Evolutionary conservation across 2,329 filamentous ascomycete species (phyloP).

Genomic region (Colletotrichum coccodes): DNA sequence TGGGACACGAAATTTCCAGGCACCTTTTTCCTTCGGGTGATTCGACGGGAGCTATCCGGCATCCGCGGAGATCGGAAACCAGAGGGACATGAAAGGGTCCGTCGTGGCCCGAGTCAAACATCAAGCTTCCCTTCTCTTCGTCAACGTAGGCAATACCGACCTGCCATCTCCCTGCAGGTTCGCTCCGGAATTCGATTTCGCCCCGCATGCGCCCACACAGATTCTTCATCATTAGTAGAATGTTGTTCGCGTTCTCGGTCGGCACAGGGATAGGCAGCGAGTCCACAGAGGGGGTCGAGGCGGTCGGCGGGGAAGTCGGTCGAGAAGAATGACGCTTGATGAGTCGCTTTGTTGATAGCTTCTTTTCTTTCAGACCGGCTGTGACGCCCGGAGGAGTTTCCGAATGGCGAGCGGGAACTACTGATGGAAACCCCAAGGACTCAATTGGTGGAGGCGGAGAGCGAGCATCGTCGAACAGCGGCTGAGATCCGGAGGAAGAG

Average conservation of each 20-base stretch:
- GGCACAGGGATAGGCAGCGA: constrained; percentile 68
- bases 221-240: constrained; percentile 80
- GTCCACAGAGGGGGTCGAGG: constrained; percentile 63
- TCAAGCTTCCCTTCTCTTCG: constrained; percentile 77
- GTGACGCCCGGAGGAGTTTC: constrained; percentile 34
- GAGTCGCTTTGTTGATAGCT: constrained; percentile 58
- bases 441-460: constrained; percentile 52
- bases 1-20: constrained; percentile 58
- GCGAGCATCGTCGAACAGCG: constrained; percentile 61
- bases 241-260: constrained; percentile 75
- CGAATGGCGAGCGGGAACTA: constrained; percentile 44
- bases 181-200: constrained; percentile 76
- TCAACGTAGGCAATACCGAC: constrained; percentile 82
- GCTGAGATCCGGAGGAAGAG: constrained; percentile 69
- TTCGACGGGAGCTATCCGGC: constrained; percentile 70
- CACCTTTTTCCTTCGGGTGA: constrained; percentile 57
- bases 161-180: constrained; percentile 71
- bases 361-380: constrained; percentile 57
- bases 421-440: constrained; percentile 53
- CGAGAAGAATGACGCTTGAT: constrained; percentile 66
- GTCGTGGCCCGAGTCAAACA: constrained; percentile 78
- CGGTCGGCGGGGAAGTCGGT: constrained; percentile 67
- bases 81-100: constrained; percentile 73
- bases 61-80: constrained; percentile 79
- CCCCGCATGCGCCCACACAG: constrained; percentile 84